Base-by-base conservation (phyloP, 345 rosid species). In the Aethionema arabicum region DNA sequence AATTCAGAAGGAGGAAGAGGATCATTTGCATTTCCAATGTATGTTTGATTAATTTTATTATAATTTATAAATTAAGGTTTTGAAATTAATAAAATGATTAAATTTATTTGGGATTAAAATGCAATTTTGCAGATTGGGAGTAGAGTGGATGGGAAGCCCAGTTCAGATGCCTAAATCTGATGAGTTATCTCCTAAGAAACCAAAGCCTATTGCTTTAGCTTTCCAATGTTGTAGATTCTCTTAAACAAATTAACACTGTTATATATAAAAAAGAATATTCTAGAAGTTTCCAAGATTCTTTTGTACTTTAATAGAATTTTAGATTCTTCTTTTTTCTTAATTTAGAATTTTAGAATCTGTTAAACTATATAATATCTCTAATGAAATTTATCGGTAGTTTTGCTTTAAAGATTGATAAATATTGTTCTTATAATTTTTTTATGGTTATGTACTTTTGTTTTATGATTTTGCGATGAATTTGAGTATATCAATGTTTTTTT, bases 1-100 rank as follows among this genome's bases (percentile, higher is more conserved):
- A 68, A 64, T 40, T 88, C 92, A 4, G 82, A 82, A 12, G 74
- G 77, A 66, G 79, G 87, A 72, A 57, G 76, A 5, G 84, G 75
- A 9, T 88, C 96, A 0, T 88, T 88, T 63, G 80, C 90, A 29
- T 85, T 88, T 70, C 96, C 96, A 3, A 74, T 73, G 91, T 89
- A 68, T 78, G 88, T 63, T 61, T 6, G 33, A 16, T 51, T 29
- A 7, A 9, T 0, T 0, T 3, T 39, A 30, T 37, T 3, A 11
- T 53, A 21, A 21, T 39, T 52, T 7, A 31, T 31, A 32, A 1
- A 48, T 27, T 35, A 42, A 5, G 8, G 11, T 57, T 38, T 46
- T 47, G 12, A 15, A 27, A 0, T 55, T 55, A 14, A 33, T 54
- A 6, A 42, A 21, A 21, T 21, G 27, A 21, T 1, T 21, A 21